Evolutionary conservation across 1,284 basidiomycete species (phyloP).

Genomic region (Gomphus bonarii): DNA sequence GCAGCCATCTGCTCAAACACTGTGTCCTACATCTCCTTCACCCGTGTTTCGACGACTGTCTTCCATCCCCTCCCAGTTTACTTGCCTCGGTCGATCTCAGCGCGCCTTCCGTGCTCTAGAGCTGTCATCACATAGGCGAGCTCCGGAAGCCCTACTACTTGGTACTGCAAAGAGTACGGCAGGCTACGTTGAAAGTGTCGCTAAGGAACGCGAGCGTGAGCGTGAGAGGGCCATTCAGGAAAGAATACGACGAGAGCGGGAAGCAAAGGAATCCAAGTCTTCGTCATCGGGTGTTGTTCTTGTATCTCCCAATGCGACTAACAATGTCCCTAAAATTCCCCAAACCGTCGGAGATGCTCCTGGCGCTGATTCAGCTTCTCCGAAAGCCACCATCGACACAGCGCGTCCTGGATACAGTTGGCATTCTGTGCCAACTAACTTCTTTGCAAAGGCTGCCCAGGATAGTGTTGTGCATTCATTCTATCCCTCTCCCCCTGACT

Average conservation of each 20-base stretch:
- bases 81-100: background rate
- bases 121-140: background rate
- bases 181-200: constrained; percentile 58
- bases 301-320: background rate
- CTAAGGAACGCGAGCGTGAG: constrained; percentile 60
- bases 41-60: background rate
- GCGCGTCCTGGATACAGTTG: background rate
- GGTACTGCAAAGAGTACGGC: constrained; percentile 34
- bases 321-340: background rate
- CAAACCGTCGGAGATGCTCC: background rate
- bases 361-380: background rate
- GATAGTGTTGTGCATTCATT: constrained; percentile 2
- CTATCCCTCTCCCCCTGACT: constrained; percentile 12
- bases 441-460: constrained; percentile 9
- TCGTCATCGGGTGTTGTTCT: background rate
- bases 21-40: background rate
- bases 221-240: constrained; percentile 32
- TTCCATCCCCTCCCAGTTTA: background rate
- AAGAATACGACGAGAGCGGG: constrained; percentile 53
- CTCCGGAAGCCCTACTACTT: background rate
- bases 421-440: constrained; percentile 5
- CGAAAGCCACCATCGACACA: background rate
- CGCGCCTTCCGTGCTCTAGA: constrained; percentile 7
- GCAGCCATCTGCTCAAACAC: background rate
- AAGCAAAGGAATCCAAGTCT: constrained; percentile 16